Evolutionary conservation across 345 rosid genomes (phyloP), one percentile per base, ranked within the genome.

Genomic region (Eucalyptus rudis): DNA sequence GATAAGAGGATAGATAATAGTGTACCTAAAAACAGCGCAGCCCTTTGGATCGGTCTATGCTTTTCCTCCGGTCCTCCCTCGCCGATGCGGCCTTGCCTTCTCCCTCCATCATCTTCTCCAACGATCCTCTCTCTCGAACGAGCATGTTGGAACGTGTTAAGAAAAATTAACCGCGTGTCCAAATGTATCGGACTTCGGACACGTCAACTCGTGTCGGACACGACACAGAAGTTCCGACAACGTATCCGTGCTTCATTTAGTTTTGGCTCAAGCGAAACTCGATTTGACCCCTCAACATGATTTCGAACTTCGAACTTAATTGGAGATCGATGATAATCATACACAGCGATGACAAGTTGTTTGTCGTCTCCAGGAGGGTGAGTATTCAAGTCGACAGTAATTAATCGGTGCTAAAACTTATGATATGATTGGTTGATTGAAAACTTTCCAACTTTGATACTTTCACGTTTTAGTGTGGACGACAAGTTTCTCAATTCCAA

Each of bases 81-180:
- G 2, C 54, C 54, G 0, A 16, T 0, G 20, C 0, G 7, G 54
- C 54, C 54, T 16, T 51, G 0, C 54, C 8, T 51, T 51, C 54
- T 2, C 20, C 20, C 19, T 51, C 54, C 54, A 51, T 51, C 4
- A 4, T 51, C 54, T 51, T 51, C 54, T 51, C 54, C 54, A 51
- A 16, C 54, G 16, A 51, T 51, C 20, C 0, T 51, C 54, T 6
- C 54, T 16, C 20, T 6, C 17, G 4, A 6, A 51, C 8, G 16
- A 3, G 2, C 20, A 51, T 16, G 20, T 51, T 16, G 20, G 54
- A 51, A 16, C 20, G 8, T 16, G 54, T 16, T 3, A 3, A 50
- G 5, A 49, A 16, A 50, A 50, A 3, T 0, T 50, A 1, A 50
- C 20, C 20, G 0, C 0, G 4, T 51, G 54, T 51, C 20, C 0